Evolutionary conservation across 2,329 filamentous ascomycete species (phyloP).

Genomic region (Phoma sp.): DNA sequence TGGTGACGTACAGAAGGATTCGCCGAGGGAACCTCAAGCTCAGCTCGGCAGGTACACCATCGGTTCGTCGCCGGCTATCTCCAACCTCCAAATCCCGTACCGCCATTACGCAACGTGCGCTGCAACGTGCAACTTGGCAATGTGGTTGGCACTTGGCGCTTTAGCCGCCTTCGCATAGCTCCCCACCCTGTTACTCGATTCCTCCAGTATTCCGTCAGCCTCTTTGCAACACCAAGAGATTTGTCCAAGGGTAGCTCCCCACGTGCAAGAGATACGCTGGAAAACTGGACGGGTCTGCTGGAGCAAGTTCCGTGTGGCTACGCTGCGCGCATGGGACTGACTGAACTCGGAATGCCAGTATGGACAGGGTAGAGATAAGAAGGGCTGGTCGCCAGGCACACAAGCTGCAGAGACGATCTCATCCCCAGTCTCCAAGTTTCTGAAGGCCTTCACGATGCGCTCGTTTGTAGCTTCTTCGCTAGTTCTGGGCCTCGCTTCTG

Average conservation of each 20-base stretch:
- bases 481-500: constrained; percentile 37
- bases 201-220: constrained; percentile 14
- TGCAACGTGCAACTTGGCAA: constrained; percentile 12
- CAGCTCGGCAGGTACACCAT: constrained; percentile 19
- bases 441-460: constrained; percentile 32
- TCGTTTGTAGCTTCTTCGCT: constrained; percentile 36
- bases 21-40: constrained; percentile 11
- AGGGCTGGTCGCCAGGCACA: constrained; percentile 17
- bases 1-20: constrained; percentile 11
- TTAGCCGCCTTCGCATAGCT: constrained; percentile 13
- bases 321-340: constrained; percentile 12
- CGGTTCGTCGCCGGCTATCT: constrained; percentile 9
- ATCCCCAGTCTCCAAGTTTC: constrained; percentile 5
- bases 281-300: constrained; percentile 23
- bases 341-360: constrained; percentile 2
- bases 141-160: constrained; percentile 15
- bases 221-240: constrained; percentile 11
- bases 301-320: constrained; percentile 19
- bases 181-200: constrained; percentile 8
- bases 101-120: constrained; percentile 18
- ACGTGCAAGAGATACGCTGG: constrained; percentile 35
- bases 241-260: constrained; percentile 22
- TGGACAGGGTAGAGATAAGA: constrained; percentile 30
- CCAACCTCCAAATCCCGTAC: constrained; percentile 6
- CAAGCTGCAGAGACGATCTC: constrained; percentile 26